Percentiles rank a stretch among this genome's conserved stretches.
These are phyloP conservation scores for Baorangia bicolor DNA, from an alignment of 768 basidiomycete genomes.

Conservation along the genomic window DNA sequence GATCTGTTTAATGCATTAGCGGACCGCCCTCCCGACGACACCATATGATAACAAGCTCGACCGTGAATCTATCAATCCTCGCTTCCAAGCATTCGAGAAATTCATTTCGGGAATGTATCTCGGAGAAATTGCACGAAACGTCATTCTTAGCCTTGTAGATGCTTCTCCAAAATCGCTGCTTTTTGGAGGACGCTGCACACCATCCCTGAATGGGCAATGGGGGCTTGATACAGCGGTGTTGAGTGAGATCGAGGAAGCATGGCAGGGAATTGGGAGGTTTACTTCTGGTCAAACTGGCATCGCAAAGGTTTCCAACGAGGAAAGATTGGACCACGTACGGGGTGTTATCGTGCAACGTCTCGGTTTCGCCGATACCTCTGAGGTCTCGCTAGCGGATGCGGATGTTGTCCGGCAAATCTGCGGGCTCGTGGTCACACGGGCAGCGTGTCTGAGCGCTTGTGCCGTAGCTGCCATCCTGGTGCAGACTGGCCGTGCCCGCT, in stretches of 20 bases:
- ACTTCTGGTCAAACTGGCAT: slow-evolving; percentile 20
- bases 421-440: slow-evolving; percentile 74
- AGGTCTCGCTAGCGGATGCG: slow-evolving; percentile 60
- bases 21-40: slow-evolving; percentile 81
- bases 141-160: slow-evolving; percentile 81
- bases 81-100: slow-evolving; percentile 94
- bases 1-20: slow-evolving; percentile 41
- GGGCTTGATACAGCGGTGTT: slow-evolving; percentile 94
- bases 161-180: slow-evolving; percentile 68
- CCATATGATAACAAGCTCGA: slow-evolving; percentile 91
- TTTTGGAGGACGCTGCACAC: slow-evolving; percentile 77
- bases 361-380: slow-evolving; percentile 47
- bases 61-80: slow-evolving; percentile 91
- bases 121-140: slow-evolving; percentile 87
- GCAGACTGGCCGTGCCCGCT: slow-evolving; percentile 71
- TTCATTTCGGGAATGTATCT: slow-evolving; percentile 99
- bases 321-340: slow-evolving; percentile 54
- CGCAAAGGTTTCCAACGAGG: slow-evolving; percentile 5
- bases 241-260: slow-evolving; percentile 78
- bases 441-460: slow-evolving; percentile 79
- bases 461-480: slow-evolving; percentile 84
- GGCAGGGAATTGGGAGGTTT: slow-evolving; percentile 47
- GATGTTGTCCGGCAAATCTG: slow-evolving; percentile 84
- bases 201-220: slow-evolving; percentile 81
- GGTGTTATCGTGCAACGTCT: slow-evolving; percentile 62